Conservation (phyloP, 306 rosid genomes). For the Cucumis cinereus region DNA sequence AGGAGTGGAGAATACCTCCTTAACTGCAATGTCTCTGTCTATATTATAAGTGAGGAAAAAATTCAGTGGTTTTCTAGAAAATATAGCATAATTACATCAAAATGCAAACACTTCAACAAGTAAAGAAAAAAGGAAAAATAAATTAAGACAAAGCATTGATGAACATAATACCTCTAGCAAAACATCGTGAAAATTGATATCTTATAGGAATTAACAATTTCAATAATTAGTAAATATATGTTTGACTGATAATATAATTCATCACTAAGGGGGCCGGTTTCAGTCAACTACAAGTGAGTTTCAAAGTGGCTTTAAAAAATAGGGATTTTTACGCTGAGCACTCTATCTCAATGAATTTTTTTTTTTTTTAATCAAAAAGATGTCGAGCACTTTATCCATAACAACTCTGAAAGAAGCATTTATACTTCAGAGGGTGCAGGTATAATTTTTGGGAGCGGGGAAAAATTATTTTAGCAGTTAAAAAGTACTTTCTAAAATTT, state of each 20-base stretch:
- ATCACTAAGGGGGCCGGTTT: background rate
- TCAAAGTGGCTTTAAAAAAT: background rate
- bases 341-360: background rate
- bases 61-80: background rate
- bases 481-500: background rate
- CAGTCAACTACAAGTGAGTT: background rate
- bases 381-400: background rate
- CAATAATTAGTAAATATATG: background rate
- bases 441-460: background rate
- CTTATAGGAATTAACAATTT: background rate
- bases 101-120: background rate
- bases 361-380: too few relatives aligned
- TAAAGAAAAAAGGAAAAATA: background rate
- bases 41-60: slow-evolving; percentile 1
- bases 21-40: slow-evolving; percentile 36
- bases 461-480: background rate
- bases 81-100: background rate
- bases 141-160: background rate
- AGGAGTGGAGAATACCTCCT: slow-evolving; percentile 76
- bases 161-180: background rate
- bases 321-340: background rate
- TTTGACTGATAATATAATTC: background rate
- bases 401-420: background rate
- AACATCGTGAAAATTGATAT: background rate
- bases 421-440: background rate